Evolutionary conservation across 2,329 filamentous ascomycete genomes (phyloP).

Genomic region (Huntiella decipiens): DNA sequence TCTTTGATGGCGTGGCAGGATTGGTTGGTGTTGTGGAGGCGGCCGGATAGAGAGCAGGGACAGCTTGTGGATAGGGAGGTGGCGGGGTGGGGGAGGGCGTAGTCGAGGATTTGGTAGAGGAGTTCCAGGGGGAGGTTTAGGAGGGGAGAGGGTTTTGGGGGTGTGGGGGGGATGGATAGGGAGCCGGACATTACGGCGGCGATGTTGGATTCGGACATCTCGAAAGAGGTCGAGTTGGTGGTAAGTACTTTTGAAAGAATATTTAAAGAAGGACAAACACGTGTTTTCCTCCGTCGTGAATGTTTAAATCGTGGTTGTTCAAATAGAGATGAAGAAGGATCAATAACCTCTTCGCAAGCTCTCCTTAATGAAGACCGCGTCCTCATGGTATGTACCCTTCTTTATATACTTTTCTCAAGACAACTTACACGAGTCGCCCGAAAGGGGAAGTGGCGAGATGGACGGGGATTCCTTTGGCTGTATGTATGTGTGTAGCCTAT

Average conservation of each 20-base stretch:
- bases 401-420: too few species aligned
- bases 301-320: not conserved
- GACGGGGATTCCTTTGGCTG: too few species aligned
- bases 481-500: too few species aligned
- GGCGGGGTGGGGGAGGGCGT: constrained; percentile 1
- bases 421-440: too few species aligned
- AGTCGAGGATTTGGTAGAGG: constrained; percentile 7
- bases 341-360: too few species aligned
- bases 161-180: not conserved
- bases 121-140: constrained; percentile 8
- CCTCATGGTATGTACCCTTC: too few species aligned
- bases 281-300: not conserved
- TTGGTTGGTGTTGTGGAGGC: constrained; percentile 17
- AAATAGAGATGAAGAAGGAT: not conserved
- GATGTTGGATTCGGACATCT: not conserved
- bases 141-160: not conserved
- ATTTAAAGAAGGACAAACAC: not conserved
- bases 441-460: too few species aligned
- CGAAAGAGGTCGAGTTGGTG: not conserved
- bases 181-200: constrained; percentile 1
- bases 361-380: too few species aligned
- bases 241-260: not conserved
- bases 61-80: constrained; percentile 17
- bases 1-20: constrained; percentile 16
- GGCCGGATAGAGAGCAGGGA: constrained; percentile 16